Conservation (phyloP, 768 basidiomycete species). For the Hysterangium stoloniferum region DNA sequence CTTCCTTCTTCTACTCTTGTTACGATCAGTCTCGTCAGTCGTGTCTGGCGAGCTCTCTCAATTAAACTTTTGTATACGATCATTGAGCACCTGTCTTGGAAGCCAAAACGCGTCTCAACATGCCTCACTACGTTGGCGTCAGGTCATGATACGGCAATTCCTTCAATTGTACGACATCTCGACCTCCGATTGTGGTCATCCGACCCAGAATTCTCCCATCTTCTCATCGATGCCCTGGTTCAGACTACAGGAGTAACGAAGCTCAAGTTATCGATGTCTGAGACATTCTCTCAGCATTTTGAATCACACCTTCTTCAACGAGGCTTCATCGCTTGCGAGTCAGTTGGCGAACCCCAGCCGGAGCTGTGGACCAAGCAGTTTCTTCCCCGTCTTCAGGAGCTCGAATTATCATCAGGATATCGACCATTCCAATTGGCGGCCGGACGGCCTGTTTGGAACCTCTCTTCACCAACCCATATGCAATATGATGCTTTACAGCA, state of each 20-base stretch:
- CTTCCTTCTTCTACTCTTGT: constrained; percentile 1
- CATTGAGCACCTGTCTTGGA: constrained; percentile 6
- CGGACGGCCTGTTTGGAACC: constrained; percentile 2
- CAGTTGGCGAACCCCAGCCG: constrained; percentile 2
- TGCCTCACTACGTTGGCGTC: constrained; percentile 3
- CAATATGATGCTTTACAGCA: not conserved
- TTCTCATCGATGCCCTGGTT: constrained; percentile 2
- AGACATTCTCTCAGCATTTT: constrained; percentile 8
- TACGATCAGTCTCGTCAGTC: not conserved
- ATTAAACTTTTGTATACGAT: constrained; percentile 3
- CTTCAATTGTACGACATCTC: constrained; percentile 3
- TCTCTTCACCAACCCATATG: constrained; percentile 10
- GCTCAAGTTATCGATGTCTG: constrained; percentile 9
- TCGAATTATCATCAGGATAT: constrained; percentile 1
- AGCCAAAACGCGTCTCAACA: constrained; percentile 3
- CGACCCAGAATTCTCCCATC: constrained; percentile 6
- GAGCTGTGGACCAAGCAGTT: constrained; percentile 1
- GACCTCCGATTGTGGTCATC: constrained; percentile 9
- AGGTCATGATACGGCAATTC: not conserved
- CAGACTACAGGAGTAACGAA: constrained; percentile 2
- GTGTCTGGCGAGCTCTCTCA: not conserved
- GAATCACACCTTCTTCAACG: constrained; percentile 1
- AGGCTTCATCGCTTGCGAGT: constrained; percentile 7
- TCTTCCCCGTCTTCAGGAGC: not conserved
- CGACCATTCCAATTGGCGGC: constrained; percentile 9